phyloP scores from a whole-genome alignment of 768 basidiomycete species.

The Lentinula lateritia region DNA sequence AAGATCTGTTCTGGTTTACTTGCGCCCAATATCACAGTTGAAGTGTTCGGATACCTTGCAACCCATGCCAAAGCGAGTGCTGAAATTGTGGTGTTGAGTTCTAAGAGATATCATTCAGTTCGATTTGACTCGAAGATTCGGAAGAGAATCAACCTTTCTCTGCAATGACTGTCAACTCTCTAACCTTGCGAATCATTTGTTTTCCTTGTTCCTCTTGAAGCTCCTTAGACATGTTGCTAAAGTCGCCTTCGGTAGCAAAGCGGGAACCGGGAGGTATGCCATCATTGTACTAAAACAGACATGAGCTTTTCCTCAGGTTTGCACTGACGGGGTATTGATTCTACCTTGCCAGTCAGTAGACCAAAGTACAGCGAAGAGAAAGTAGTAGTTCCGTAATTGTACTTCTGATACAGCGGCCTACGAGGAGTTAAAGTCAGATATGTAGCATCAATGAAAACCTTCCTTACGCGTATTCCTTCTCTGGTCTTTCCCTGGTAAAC shows the following conservation, averaged over 20 bases:
- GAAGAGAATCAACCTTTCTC: background rate
- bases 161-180: conserved; percentile 55
- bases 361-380: conserved; percentile 74
- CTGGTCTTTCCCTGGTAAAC: conserved; percentile 76
- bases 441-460: background rate
- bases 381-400: conserved; percentile 63
- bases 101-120: conserved; percentile 10
- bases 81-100: conserved; percentile 41
- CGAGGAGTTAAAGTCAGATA: background rate
- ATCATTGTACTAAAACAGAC: conserved; percentile 53
- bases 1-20: conserved; percentile 38
- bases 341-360: conserved; percentile 72
- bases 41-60: conserved; percentile 41
- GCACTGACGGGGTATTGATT: background rate
- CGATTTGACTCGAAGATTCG: background rate
- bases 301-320: conserved; percentile 2
- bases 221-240: conserved; percentile 48
- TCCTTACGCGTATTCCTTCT: conserved; percentile 66
- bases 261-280: conserved; percentile 73
- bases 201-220: conserved; percentile 57
- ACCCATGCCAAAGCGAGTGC: conserved; percentile 60
- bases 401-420: conserved; percentile 62
- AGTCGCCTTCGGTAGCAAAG: conserved; percentile 48
- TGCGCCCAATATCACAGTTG: conserved; percentile 46
- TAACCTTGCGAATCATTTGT: conserved; percentile 66